Conservation (phyloP, 257 asterid species). For the Ophiorrhiza pumila region DNA sequence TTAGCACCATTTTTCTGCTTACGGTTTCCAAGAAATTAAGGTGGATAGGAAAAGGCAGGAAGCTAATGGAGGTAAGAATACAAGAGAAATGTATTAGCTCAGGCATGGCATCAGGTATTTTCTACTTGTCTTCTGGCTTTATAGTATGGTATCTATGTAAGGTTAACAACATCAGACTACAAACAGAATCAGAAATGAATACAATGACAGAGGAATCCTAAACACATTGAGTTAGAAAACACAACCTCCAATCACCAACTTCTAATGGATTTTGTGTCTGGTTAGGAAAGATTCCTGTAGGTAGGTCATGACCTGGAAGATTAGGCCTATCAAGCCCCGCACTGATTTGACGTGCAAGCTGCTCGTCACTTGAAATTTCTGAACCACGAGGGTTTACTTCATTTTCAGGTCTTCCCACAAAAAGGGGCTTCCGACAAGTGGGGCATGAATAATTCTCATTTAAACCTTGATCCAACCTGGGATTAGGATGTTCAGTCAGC, state of each 20-base stretch:
- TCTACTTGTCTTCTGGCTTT: neutral
- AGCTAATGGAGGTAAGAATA: neutral
- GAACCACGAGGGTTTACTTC: conserved; percentile 40
- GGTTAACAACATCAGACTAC: neutral
- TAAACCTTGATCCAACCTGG: conserved; percentile 89
- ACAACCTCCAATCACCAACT: conserved; percentile 35
- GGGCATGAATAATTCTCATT: conserved; percentile 92
- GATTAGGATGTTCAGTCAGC: conserved; percentile 19
- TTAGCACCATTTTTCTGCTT: neutral
- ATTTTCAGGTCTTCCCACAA: conserved; percentile 51
- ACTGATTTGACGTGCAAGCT: conserved; percentile 88
- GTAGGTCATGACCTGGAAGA: conserved; percentile 57
- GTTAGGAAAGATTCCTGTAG: conserved; percentile 53
- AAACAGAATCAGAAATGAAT: neutral
- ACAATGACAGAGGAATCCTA: neutral
- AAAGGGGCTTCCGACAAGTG: conserved; percentile 91
- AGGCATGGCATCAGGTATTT: neutral
- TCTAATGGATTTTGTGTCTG: conserved; percentile 57
- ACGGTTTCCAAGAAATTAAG: neutral
- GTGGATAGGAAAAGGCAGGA: neutral
- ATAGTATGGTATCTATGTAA: neutral
- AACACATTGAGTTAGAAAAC: neutral
- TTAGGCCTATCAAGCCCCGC: conserved; percentile 64
- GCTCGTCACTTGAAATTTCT: conserved; percentile 75
- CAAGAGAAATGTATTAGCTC: neutral